phyloP scores from a whole-genome alignment of 2,329 filamentous ascomycete species.

The Penicillium sclerotigenum region DNA sequence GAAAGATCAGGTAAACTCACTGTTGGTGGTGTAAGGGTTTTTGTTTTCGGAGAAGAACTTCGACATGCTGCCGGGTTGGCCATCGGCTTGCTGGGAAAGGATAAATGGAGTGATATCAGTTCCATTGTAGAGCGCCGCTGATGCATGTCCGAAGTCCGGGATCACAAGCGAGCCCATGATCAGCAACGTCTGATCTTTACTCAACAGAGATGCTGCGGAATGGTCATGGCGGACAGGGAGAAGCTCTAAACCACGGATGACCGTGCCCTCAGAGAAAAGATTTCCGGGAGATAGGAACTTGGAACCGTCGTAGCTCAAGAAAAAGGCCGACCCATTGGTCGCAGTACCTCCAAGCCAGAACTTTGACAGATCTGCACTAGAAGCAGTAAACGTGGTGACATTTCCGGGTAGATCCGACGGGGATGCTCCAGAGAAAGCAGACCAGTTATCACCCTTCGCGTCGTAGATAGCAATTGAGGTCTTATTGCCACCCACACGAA shows the following conservation, averaged over 20 bases:
- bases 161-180: constrained; percentile 80
- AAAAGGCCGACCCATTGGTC: constrained; percentile 65
- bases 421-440: constrained; percentile 54
- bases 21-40: constrained; percentile 65
- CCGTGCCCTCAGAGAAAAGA: constrained; percentile 62
- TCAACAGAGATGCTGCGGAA: constrained; percentile 60
- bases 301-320: constrained; percentile 77
- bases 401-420: constrained; percentile 65
- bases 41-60: constrained; percentile 79
- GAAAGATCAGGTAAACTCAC: constrained; percentile 49
- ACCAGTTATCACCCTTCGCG: constrained; percentile 63
- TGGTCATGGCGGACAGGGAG: constrained; percentile 70
- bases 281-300: constrained; percentile 66
- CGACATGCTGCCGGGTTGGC: constrained; percentile 69
- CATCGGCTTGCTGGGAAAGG: constrained; percentile 66
- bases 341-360: constrained; percentile 79
- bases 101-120: constrained; percentile 73
- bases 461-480: constrained; percentile 73
- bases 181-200: constrained; percentile 68
- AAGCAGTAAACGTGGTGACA: constrained; percentile 71
- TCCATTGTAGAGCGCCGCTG: constrained; percentile 85
- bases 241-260: constrained; percentile 77
- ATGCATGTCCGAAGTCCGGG: constrained; percentile 72
- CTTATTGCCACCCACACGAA: constrained; percentile 64
- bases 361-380: constrained; percentile 66